Evolutionary conservation across 805 yeast genomes (phyloP), one percentile per base, ranked within the genome.

Genomic region (Candida sithepensis): DNA sequence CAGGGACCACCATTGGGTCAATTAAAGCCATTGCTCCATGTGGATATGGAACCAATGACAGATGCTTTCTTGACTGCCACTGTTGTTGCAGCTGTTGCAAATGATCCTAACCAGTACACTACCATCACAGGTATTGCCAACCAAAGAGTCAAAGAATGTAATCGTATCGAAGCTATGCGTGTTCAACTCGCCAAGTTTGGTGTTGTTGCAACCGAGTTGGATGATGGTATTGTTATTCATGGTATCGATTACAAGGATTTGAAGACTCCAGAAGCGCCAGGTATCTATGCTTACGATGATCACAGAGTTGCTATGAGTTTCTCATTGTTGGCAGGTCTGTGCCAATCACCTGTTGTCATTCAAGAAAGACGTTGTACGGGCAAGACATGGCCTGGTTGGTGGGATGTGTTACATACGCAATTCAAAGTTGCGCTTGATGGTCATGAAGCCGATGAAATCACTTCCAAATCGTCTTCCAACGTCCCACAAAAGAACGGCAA

Each of bases 351-450:
- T 1, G 92, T 86, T 1, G 72, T 82, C 53, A 81, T 94, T 49
- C 81, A 84, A 55, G 97, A 92, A 62, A 82, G 97, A 68, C 79
- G 85, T 22, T 89, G 97, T 64, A 95, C 97, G 1, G 95, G 92
- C 48, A 94, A 94, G 71, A 94, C 99, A 0, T 94, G 99, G 99
- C 99, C 99, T 19, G 98, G 97, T 34, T 94, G 99, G 99, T 94
- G 99, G 99, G 99, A 94, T 68, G 78, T 83, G 32, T 72, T 94
- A 53, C 90, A 83, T 63, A 77, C 85, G 43, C 69, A 75, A 42
- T 79, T 94, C 58, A 77, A 81, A 19, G 85, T 79, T 22, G 59
- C 67, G 10, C 66, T 94, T 33, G 85, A 82, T 58, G 99, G 99
- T 22, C 74, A 73, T 57, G 95, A 87, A 60, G 52, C 48, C 47